Evolutionary conservation across 495 filamentous ascomycete species (phyloP), one percentile per base, ranked within the genome.

Genomic region (Neurospora hispaniola): DNA sequence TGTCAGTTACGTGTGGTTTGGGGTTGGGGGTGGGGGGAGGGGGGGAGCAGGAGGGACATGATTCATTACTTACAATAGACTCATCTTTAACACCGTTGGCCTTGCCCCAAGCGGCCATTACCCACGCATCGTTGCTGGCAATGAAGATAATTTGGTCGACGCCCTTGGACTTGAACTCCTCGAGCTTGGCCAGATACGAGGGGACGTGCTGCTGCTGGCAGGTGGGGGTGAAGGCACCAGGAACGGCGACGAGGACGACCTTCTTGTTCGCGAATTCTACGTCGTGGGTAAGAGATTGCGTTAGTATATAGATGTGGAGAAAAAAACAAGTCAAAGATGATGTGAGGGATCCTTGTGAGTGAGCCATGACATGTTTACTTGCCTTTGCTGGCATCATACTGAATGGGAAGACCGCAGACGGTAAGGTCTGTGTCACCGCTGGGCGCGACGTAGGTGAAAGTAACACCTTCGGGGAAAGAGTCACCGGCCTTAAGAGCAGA

Each of bases 61-160:
- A 43, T n/a, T 46, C 46, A 48, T 16, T 40, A 85, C 90, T 74
- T 82, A 95, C 92, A 77, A 96, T 93, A 74, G 90, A 88, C 71
- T 96, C 90, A 69, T 88, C 88, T 79, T 89, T 92, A 78, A 96
- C 87, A 42, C 86, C 87, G 85, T 97, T 97, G 76, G 94, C 95
- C 88, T 97, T 97, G 80, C 90, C 91, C 95, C 95, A 98, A 71
- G 95, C 95, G 79, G 89, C 89, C 93, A 97, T 97, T 78, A 98
- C 94, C 81, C 87, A 97, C 70, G 90, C 87, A 86, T 97, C 94
- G 82, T 98, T 97, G 87, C 85, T 93, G 72, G 93, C 92, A 75
- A 97, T 92, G 79, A 95, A 90, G 73, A 92, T 87, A 74, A 98
- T 88, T 71, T 92, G 79, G 82, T 97, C 93, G 74, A 97, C 93